Evolutionary conservation across 805 yeast species (phyloP).

Genomic region (Saccharomyces jurei): DNA sequence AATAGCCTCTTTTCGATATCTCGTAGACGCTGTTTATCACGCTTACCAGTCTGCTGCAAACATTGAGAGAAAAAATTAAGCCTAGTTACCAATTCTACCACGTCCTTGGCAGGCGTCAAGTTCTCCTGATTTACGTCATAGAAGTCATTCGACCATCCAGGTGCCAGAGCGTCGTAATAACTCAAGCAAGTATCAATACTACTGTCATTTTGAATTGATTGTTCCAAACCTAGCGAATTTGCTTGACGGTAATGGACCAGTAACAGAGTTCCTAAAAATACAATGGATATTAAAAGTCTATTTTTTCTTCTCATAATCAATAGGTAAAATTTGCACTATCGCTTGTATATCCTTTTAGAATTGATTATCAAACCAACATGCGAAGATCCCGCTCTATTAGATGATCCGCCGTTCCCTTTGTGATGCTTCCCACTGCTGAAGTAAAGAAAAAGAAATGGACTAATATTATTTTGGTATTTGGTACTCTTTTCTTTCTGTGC

Average conservation of each 20-base stretch:
- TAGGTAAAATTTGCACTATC: neutral
- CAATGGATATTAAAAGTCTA: neutral
- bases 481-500: neutral
- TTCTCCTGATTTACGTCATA: neutral
- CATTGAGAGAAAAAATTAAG: neutral
- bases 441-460: neutral
- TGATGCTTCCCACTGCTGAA: neutral
- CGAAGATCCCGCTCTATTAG: neutral
- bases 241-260: neutral
- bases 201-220: neutral
- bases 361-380: neutral
- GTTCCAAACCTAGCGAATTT: neutral
- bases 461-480: neutral
- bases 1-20: constrained; percentile 3
- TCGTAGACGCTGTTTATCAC: neutral
- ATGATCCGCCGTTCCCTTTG: neutral
- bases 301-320: neutral
- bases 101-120: neutral
- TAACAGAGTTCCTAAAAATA: neutral
- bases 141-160: neutral
- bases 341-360: neutral
- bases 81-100: neutral
- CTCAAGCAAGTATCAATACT: neutral
- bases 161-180: neutral
- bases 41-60: neutral